These are phyloP conservation scores for Mycena metata DNA, from an alignment of 768 basidiomycete species.

Conservation along the genomic window DNA sequence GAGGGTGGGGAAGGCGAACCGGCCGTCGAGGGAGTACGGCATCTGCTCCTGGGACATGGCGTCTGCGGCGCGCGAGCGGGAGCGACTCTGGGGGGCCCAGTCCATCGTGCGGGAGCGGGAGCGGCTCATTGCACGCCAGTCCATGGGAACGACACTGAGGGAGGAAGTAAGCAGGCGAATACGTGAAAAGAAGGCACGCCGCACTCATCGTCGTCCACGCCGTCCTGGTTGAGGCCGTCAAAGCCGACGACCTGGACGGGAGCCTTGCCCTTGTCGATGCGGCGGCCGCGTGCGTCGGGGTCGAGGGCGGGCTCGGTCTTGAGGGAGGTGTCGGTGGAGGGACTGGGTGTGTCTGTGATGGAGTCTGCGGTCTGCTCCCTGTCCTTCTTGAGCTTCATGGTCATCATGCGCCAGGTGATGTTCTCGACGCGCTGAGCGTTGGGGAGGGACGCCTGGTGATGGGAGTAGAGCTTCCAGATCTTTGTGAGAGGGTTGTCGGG, in stretches of 20 bases:
- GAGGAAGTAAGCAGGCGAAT: slow-evolving; percentile 41
- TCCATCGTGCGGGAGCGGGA: slow-evolving; percentile 95
- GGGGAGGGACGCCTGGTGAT: slow-evolving; percentile 89
- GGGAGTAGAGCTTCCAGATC: slow-evolving; percentile 97
- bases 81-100: slow-evolving; percentile 85
- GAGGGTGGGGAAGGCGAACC: slow-evolving; percentile 59
- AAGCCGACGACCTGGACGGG: slow-evolving; percentile 86
- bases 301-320: slow-evolving; percentile 38
- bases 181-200: slow-evolving; percentile 53
- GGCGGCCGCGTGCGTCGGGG: slow-evolving; percentile 73
- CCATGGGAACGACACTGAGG: slow-evolving; percentile 78
- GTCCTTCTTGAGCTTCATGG: slow-evolving; percentile 88
- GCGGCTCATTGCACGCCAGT: slow-evolving; percentile 93
- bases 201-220: slow-evolving; percentile 81
- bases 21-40: slow-evolving; percentile 55
- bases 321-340: slow-evolving; percentile 35
- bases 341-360: slow-evolving; percentile 31
- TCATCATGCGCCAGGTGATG: slow-evolving; percentile 99
- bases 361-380: slow-evolving; percentile 65
- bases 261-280: slow-evolving; percentile 85
- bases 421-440: slow-evolving; percentile 98
- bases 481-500: slow-evolving; percentile 72
- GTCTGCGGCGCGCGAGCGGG: slow-evolving; percentile 81
- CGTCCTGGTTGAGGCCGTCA: slow-evolving; percentile 81
- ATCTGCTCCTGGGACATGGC: slow-evolving; percentile 60